These are phyloP conservation scores for Mycena sanguinolenta DNA, from an alignment of 768 basidiomycete genomes.

Conservation along the genomic window DNA sequence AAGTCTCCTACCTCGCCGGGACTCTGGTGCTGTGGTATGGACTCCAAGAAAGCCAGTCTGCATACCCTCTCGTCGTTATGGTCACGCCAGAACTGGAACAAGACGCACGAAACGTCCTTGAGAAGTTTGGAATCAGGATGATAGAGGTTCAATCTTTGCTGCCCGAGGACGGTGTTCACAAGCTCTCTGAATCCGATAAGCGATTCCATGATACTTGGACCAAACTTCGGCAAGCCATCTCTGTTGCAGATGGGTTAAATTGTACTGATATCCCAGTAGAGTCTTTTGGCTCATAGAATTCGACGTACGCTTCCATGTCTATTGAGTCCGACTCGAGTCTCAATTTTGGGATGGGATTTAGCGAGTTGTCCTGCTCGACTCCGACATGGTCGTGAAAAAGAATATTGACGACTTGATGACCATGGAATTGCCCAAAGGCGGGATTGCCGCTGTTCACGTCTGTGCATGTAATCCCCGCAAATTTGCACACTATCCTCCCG, in stretches of 20 bases:
- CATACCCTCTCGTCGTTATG: slow-evolving; percentile 87
- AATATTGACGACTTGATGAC: slow-evolving; percentile 88
- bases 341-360: slow-evolving; percentile 43
- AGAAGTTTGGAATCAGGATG: slow-evolving; percentile 64
- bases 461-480: slow-evolving; percentile 96
- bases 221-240: slow-evolving; percentile 62
- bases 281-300: slow-evolving; percentile 78
- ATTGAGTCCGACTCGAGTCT: slow-evolving; percentile 5
- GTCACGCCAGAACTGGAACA: slow-evolving; percentile 70
- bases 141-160: slow-evolving; percentile 71
- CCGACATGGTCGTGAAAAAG: slow-evolving; percentile 86
- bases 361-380: slow-evolving; percentile 87
- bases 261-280: slow-evolving; percentile 41
- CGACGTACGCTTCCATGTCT: slow-evolving; percentile 60
- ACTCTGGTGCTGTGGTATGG: slow-evolving; percentile 72
- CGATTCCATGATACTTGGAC: slow-evolving; percentile 83
- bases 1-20: slow-evolving; percentile 74
- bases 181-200: slow-evolving; percentile 56
- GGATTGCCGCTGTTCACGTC: slow-evolving; percentile 90
- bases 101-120: slow-evolving; percentile 65
- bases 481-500: slow-evolving; percentile 86
- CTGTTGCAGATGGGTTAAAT: neutral
- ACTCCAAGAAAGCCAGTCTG: slow-evolving; percentile 65
- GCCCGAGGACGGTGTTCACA: slow-evolving; percentile 61
- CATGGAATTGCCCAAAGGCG: slow-evolving; percentile 69